Evolutionary conservation across 495 filamentous ascomycete genomes (phyloP).

Genomic region (Aspergillus coremiiformis): DNA sequence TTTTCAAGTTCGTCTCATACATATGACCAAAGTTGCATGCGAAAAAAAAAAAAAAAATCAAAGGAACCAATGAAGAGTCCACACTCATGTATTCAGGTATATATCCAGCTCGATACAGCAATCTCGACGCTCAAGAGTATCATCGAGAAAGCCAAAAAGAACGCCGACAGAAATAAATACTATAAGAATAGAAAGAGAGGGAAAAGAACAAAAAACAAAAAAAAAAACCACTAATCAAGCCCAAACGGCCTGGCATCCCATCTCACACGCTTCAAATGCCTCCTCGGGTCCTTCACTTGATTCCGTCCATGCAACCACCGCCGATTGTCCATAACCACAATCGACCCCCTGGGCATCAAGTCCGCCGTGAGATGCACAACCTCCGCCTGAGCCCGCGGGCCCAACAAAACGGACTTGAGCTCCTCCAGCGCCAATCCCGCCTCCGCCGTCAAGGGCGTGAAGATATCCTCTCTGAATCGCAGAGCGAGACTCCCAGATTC

Average conservation of each 20-base stretch:
- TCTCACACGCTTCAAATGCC: conserved; percentile 29
- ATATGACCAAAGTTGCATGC: too few relatives aligned
- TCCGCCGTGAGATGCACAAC: conserved; percentile 17
- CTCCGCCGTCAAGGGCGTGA: conserved; percentile 10
- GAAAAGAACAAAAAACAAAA: too few relatives aligned
- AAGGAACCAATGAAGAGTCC: too few relatives aligned
- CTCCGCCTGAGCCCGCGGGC: not conserved
- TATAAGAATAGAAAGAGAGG: not conserved
- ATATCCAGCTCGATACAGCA: too few relatives aligned
- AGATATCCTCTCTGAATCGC: conserved; percentile 29
- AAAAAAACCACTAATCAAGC: not conserved
- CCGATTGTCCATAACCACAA: conserved; percentile 31
- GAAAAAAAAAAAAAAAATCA: too few relatives aligned
- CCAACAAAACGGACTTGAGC: conserved; percentile 13
- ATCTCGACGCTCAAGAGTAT: too few relatives aligned
- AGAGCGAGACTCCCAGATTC: conserved; percentile 1
- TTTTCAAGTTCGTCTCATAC: too few relatives aligned
- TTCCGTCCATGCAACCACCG: conserved; percentile 33
- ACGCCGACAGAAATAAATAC: not conserved
- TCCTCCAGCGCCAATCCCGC: conserved; percentile 21
- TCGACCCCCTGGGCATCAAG: conserved; percentile 18
- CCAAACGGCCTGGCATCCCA: conserved; percentile 24
- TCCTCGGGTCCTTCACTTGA: conserved; percentile 26
- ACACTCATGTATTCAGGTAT: too few relatives aligned
- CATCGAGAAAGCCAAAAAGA: too few relatives aligned